These are phyloP conservation scores for Irpex sp. DNA, from an alignment of 1,284 basidiomycete genomes.

Conservation along the genomic window DNA sequence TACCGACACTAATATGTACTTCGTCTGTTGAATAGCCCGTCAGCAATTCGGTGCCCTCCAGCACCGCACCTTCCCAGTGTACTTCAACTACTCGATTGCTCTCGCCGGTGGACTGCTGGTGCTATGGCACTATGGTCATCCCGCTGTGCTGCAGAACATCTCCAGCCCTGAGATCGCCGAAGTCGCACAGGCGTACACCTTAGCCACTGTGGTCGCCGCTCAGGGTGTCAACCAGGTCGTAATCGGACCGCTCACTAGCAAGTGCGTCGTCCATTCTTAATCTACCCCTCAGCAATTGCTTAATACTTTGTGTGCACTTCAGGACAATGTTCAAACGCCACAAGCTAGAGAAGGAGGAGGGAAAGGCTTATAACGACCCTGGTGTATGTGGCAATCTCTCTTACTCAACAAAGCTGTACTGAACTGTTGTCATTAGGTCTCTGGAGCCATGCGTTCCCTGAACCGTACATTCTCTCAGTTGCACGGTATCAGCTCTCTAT, in stretches of 20 bases:
- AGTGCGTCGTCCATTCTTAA: slow-evolving; percentile 36
- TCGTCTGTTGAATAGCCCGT: slow-evolving; percentile 38
- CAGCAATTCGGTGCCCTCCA: slow-evolving; percentile 78
- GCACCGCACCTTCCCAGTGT: slow-evolving; percentile 71
- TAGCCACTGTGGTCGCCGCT: slow-evolving; percentile 44
- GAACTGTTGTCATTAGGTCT: slow-evolving; percentile 42
- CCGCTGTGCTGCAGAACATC: slow-evolving; percentile 49
- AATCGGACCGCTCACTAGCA: slow-evolving; percentile 65
- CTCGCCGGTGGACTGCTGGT: slow-evolving; percentile 55
- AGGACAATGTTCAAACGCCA: slow-evolving; percentile 74
- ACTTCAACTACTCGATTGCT: slow-evolving; percentile 62
- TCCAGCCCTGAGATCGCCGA: slow-evolving; percentile 51
- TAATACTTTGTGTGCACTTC: not conserved
- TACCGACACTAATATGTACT: not conserved
- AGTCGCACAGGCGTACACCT: slow-evolving; percentile 68
- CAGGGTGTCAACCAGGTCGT: slow-evolving; percentile 58
- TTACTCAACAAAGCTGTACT: not conserved
- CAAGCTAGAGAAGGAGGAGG: slow-evolving; percentile 71
- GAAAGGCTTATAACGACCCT: slow-evolving; percentile 60
- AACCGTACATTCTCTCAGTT: slow-evolving; percentile 62
- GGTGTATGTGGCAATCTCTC: slow-evolving; percentile 41
- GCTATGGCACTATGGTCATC: slow-evolving; percentile 65
- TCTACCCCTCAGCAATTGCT: not conserved
- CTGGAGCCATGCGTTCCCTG: slow-evolving; percentile 62
- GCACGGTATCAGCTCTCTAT: slow-evolving; percentile 67